Conservation (phyloP, 2,329 filamentous ascomycete genomes). For the Colletotrichum orbiculare region DNA sequence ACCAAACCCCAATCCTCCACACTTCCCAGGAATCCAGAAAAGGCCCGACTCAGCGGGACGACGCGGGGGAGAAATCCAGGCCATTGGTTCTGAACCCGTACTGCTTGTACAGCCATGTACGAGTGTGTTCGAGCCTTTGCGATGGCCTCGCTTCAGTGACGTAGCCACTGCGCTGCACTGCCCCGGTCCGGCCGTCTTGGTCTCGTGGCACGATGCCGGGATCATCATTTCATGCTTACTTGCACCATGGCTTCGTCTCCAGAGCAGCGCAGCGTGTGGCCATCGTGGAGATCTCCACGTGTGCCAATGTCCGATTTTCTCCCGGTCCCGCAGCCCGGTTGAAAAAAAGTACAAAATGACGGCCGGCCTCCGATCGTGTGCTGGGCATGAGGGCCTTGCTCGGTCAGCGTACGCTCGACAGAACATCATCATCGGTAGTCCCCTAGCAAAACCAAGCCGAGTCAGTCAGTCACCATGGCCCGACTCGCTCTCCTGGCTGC, state of each 20-base stretch:
- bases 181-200: slow-evolving; percentile 17
- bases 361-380: background rate
- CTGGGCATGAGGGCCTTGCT: background rate
- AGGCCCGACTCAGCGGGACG: slow-evolving; percentile 29
- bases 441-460: background rate
- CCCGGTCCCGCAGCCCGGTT: slow-evolving; percentile 6
- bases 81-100: slow-evolving; percentile 18
- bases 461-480: slow-evolving; percentile 2
- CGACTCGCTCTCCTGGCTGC: slow-evolving; percentile 26
- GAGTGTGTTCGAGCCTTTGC: background rate
- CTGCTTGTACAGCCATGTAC: no score
- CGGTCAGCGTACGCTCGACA: slow-evolving; percentile 13
- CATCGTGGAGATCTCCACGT: background rate
- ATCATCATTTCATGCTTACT: slow-evolving; percentile 4
- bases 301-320: slow-evolving; percentile 22
- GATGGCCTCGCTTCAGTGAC: slow-evolving; percentile 19
- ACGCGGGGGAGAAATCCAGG: slow-evolving; percentile 28
- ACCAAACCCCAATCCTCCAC: slow-evolving; percentile 27
- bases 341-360: slow-evolving; percentile 28
- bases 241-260: slow-evolving; percentile 30
- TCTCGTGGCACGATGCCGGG: slow-evolving; percentile 29
- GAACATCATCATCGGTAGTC: background rate
- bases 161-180: slow-evolving; percentile 20
- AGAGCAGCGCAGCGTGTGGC: background rate
- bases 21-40: slow-evolving; percentile 13